Percentiles rank a stretch among this genome's conserved stretches.
Conservation (phyloP, 192 early-diverging fungal species). For the Coemansia sp. region DNA sequence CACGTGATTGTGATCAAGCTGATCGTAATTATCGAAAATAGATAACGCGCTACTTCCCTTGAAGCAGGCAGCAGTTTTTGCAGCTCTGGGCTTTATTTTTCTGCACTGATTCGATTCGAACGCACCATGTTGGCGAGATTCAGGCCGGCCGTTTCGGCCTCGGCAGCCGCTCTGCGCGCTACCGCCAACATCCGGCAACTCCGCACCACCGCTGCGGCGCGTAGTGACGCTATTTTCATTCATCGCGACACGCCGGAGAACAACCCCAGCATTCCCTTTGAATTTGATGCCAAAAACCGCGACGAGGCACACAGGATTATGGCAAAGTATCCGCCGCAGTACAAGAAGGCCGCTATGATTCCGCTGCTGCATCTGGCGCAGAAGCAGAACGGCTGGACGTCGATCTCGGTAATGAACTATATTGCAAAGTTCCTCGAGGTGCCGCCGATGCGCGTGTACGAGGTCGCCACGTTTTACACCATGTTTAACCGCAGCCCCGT, state of each 20-base stretch:
- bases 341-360: slow-evolving; percentile 96
- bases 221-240: slow-evolving; percentile 49
- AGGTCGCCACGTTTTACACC: slow-evolving; percentile 99
- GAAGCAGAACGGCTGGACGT: slow-evolving; percentile 92
- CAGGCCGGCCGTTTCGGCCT: slow-evolving; percentile 7
- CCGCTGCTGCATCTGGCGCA: slow-evolving; percentile 94
- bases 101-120: not conserved
- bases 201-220: slow-evolving; percentile 11
- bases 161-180: not conserved
- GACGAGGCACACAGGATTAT: slow-evolving; percentile 80
- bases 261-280: slow-evolving; percentile 79
- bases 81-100: not conserved
- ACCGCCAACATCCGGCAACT: slow-evolving; percentile 14
- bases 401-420: slow-evolving; percentile 94
- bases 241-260: slow-evolving; percentile 79
- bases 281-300: slow-evolving; percentile 77
- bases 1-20: slow-evolving; percentile 6
- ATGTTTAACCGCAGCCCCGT: slow-evolving; percentile 99
- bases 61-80: not conserved
- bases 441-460: slow-evolving; percentile 98
- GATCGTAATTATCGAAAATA: not conserved
- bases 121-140: slow-evolving; percentile 37
- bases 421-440: slow-evolving; percentile 92
- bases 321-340: slow-evolving; percentile 93
- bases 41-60: not conserved